Conservation (phyloP, 495 filamentous ascomycete genomes). For the Physcia stellaris region DNA sequence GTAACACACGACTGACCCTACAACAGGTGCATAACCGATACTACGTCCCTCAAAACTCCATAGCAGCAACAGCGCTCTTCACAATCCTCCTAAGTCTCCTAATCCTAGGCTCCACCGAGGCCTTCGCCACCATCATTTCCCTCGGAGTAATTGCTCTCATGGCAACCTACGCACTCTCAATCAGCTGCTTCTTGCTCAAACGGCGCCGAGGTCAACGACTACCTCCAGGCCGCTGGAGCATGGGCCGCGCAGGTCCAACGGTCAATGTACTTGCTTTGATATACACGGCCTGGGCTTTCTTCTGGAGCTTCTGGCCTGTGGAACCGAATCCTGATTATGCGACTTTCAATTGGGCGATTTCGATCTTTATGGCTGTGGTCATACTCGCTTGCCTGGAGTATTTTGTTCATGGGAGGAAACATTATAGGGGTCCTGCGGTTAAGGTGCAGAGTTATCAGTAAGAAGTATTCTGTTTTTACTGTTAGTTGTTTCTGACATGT, state of each 20-base stretch:
- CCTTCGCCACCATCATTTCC: slow-evolving; percentile 23
- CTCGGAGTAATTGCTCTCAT: slow-evolving; percentile 17
- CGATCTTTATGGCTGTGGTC: slow-evolving; percentile 18
- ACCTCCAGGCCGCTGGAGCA: slow-evolving; percentile 19
- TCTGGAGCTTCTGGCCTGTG: slow-evolving; percentile 22
- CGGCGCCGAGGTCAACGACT: slow-evolving; percentile 17
- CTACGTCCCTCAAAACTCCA: slow-evolving; percentile 34
- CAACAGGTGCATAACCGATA: no score
- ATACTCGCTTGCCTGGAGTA: slow-evolving; percentile 15
- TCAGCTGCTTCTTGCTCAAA: slow-evolving; percentile 20
- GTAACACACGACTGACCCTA: slow-evolving; percentile 35
- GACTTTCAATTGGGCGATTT: slow-evolving; percentile 19
- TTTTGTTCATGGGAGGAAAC: background rate
- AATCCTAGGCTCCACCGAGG: slow-evolving; percentile 24
- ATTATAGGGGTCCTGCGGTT: background rate
- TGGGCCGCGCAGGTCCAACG: slow-evolving; percentile 18
- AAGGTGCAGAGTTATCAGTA: background rate
- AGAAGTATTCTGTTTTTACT: no score
- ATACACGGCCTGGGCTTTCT: slow-evolving; percentile 17
- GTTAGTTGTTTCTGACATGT: no score
- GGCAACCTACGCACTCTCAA: slow-evolving; percentile 23
- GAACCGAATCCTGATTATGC: slow-evolving; percentile 10
- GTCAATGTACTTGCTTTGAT: slow-evolving; percentile 23
- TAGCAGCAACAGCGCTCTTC: slow-evolving; percentile 16
- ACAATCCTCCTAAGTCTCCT: slow-evolving; percentile 20